Base-by-base conservation (phyloP, 805 yeast species). In the Saturnispora kantuleensis region DNA sequence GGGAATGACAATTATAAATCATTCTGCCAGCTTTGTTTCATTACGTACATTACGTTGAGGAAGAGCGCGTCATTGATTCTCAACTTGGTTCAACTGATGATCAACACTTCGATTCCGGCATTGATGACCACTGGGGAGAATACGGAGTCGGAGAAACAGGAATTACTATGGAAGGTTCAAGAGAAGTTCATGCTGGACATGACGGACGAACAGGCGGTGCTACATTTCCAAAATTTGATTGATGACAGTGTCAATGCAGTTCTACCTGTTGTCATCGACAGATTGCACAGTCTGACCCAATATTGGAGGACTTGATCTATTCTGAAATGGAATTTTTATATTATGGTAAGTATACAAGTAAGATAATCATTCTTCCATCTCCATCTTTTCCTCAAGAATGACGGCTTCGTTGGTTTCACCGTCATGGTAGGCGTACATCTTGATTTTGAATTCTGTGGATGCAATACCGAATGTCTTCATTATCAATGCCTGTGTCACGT, bases 391-490 rank as follows among this genome's bases (percentile, higher is more conserved):
- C 9, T 18, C 28, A 13, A 46, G 31, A 10, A 41, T 30, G 10
- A 44, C 46, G 21, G 59, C 64, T 40, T 59, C 64, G 45, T 51
- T 54, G 7, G 60, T 48, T 47, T 85, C 87, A 47, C 74, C 79
- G 60, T 83, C 80, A 60, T 84, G 90, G 63, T 74, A 85, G 15
- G 93, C 96, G 54, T 79, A 66, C 50, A 84, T 67, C 55, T 77
- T 74, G 42, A 93, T 94, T 64, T 80, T 86, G 67, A 90, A 93
- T 60, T 85, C 88, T 38, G 96, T 75, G 45, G 88, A 87, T 10
- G 97, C 97, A 47, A 94, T 77, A 58, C 99, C 99, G 64, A 93
- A 94, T 55, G 86, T 93, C 67, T 93, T 93, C 63, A 93, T 73
- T 45, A 93, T 78, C 53, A 93, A 74, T 18, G 97, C 94, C 68